These are phyloP conservation scores for Harringtonia lauricola DNA, from an alignment of 2,329 filamentous ascomycete species.

Conservation along the genomic window DNA sequence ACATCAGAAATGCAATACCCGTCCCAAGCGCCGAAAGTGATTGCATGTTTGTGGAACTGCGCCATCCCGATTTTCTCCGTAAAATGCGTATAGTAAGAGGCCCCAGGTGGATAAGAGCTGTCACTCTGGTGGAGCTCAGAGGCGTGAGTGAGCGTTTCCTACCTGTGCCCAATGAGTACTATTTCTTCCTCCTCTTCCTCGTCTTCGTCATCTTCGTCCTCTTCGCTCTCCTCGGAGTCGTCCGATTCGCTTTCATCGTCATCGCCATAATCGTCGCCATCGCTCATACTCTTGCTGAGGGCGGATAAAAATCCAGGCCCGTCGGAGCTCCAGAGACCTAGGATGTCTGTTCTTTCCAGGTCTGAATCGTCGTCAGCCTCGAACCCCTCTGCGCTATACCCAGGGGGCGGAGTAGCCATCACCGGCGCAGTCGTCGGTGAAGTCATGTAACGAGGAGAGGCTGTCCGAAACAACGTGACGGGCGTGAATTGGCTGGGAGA, in stretches of 20 bases:
- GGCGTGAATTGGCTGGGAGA: neutral
- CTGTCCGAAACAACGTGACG: conserved; percentile 28
- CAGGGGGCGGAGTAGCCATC: conserved; percentile 9
- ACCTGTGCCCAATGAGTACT: conserved; percentile 37
- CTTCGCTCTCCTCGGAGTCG: too few relatives aligned
- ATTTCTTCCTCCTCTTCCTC: conserved; percentile 38
- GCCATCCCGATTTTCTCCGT: too few relatives aligned
- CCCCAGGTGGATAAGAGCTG: neutral
- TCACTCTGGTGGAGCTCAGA: neutral
- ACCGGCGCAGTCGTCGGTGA: conserved; percentile 4
- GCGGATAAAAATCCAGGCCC: conserved; percentile 24
- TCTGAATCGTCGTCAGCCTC: conserved; percentile 23
- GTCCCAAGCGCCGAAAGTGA: neutral
- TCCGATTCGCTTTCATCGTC: conserved; percentile 32
- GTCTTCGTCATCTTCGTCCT: conserved; percentile 35
- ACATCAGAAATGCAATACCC: neutral
- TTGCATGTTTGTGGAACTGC: too few relatives aligned
- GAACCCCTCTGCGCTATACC: conserved; percentile 8
- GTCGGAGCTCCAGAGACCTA: conserved; percentile 46
- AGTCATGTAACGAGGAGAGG: conserved; percentile 15
- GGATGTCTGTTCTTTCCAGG: conserved; percentile 36
- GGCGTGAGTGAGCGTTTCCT: too few relatives aligned
- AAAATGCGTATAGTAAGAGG: too few relatives aligned
- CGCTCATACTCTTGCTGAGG: conserved; percentile 25
- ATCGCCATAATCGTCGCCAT: conserved; percentile 33